Evolutionary conservation across 176 grass and related monocot species (phyloP).

Genomic region (Oryza glaberrima): DNA sequence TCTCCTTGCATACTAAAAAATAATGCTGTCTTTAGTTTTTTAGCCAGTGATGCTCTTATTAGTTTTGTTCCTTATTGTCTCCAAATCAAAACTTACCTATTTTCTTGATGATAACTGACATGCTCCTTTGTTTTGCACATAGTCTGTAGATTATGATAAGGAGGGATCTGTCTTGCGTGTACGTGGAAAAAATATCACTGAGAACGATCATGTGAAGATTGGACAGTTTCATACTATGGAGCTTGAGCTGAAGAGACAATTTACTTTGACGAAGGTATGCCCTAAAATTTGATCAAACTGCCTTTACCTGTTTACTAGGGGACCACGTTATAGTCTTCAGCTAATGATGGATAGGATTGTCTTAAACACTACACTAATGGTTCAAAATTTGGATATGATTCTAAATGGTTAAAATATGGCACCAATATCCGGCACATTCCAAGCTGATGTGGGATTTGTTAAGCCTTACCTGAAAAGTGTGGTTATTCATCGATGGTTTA

Average conservation of each 20-base stretch:
- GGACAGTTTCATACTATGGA: constrained; percentile 95
- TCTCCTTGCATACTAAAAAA: not conserved
- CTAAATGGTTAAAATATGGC: not conserved
- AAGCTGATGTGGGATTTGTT: not conserved
- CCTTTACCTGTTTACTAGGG: constrained; percentile 2
- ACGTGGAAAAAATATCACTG: constrained; percentile 90
- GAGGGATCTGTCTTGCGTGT: constrained; percentile 79
- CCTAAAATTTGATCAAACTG: constrained; percentile 12
- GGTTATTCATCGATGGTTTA: too few relatives aligned
- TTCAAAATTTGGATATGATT: constrained; percentile 12
- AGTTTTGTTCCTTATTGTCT: constrained; percentile 14
- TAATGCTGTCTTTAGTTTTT: too few relatives aligned
- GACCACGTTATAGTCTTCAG: not conserved
- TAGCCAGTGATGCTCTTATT: not conserved
- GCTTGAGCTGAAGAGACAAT: constrained; percentile 80
- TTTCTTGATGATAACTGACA: constrained; percentile 1
- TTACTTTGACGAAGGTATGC: constrained; percentile 80
- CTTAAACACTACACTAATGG: not conserved
- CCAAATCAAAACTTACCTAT: not conserved
- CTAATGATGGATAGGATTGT: constrained; percentile 14
- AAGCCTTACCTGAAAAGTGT: not conserved
- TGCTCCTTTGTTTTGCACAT: constrained; percentile 27
- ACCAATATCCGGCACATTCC: not conserved
- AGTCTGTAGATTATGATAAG: constrained; percentile 96
- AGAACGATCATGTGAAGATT: constrained; percentile 92